phyloP scores from a whole-genome alignment of 164 flowering plant species.

The Kingdonia uniflora region DNA sequence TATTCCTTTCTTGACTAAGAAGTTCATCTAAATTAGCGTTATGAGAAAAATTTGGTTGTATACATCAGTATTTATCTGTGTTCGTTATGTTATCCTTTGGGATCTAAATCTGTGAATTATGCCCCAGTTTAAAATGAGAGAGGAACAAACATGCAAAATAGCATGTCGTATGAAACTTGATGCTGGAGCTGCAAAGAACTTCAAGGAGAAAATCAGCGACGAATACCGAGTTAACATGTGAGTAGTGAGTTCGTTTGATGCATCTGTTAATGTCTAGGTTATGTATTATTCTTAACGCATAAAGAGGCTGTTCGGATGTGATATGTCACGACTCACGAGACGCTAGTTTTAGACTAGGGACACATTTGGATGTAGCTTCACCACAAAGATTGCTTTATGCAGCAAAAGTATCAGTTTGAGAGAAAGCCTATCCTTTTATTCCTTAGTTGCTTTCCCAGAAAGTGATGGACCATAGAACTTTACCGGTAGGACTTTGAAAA shows the following conservation, averaged over 20 bases:
- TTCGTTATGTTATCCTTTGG: not conserved
- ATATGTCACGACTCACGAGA: too few relatives aligned
- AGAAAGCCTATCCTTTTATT: not conserved
- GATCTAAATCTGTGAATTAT: slow-evolving; percentile 3
- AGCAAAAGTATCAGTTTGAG: not conserved
- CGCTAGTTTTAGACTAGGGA: too few relatives aligned
- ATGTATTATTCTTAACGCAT: too few relatives aligned
- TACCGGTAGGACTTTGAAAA: too few relatives aligned
- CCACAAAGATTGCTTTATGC: too few relatives aligned
- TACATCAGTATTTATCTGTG: not conserved
- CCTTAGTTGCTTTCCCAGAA: not conserved
- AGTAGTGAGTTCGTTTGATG: slow-evolving; percentile 3
- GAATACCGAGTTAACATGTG: slow-evolving; percentile 59
- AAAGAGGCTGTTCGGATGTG: too few relatives aligned
- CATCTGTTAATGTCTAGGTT: too few relatives aligned
- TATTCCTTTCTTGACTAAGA: not conserved
- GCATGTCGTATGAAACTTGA: slow-evolving; percentile 34
- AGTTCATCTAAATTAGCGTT: not conserved
- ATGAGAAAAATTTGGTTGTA: too few relatives aligned
- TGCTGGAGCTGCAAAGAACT: slow-evolving; percentile 43
- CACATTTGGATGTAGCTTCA: too few relatives aligned
- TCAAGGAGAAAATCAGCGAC: slow-evolving; percentile 55
- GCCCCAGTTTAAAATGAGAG: slow-evolving; percentile 46
- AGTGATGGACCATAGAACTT: too few relatives aligned
- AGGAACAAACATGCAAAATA: slow-evolving; percentile 39